A percentile compares a stretch with the other conserved stretches of the same genome.
These are phyloP conservation scores for Planoprotostelium fungivorum DNA, from an alignment of 78 protist genomes.

Conservation along the genomic window DNA sequence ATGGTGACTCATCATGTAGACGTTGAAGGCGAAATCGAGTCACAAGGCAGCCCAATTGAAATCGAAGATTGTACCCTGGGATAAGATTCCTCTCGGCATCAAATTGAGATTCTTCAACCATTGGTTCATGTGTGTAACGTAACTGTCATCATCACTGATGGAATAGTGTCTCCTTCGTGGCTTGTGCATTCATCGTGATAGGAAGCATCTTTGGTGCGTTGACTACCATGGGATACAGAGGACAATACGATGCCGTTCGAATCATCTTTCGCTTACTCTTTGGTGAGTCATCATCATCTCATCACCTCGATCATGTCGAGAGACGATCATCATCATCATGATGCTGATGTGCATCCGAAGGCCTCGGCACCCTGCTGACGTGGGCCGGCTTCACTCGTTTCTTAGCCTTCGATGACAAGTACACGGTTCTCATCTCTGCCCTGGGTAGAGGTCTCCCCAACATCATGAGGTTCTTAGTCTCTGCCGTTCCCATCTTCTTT, in stretches of 20 bases:
- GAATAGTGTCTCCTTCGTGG: background rate
- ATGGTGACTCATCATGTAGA: background rate
- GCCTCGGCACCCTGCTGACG: constrained; percentile 26
- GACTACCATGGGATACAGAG: background rate
- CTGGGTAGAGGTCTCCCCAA: constrained; percentile 44
- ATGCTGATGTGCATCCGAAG: background rate
- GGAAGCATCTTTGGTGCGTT: background rate
- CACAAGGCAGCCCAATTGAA: background rate
- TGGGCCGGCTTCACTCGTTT: constrained; percentile 45
- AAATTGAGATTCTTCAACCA: constrained; percentile 59
- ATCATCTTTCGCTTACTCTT: too few species aligned
- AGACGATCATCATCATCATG: too few species aligned
- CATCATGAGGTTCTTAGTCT: constrained; percentile 52
- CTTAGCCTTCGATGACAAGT: constrained; percentile 40
- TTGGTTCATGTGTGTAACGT: constrained; percentile 23
- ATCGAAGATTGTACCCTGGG: constrained; percentile 10
- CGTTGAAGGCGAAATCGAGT: background rate
- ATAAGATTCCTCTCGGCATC: constrained; percentile 19
- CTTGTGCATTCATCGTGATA: background rate
- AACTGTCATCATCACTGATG: background rate
- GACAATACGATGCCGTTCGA: background rate
- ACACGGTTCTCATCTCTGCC: constrained; percentile 42
- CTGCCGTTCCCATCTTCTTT: constrained; percentile 48
- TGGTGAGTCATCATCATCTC: background rate
- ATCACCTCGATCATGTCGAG: background rate